Base-by-base conservation (phyloP, 1,284 basidiomycete genomes). In the Papiliotrema nemorosa region DNA sequence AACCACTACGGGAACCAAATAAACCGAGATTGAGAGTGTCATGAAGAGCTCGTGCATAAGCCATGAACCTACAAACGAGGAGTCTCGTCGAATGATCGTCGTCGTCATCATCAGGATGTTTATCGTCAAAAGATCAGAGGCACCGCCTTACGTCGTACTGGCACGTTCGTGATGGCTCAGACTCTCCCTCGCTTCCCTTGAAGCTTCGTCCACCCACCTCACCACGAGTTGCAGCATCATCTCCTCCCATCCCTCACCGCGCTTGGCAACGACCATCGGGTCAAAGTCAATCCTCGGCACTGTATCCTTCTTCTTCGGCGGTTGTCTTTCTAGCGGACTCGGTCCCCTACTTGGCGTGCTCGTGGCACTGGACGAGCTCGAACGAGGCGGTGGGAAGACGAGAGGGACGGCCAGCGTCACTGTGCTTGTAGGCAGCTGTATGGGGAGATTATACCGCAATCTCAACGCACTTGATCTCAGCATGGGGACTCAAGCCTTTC, bases 391-490 rank as follows among this genome's bases (percentile, higher is more conserved):
- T 6, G 53, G 44, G 20, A 35, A 21, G 40, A 36, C 12, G 14
- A 29, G 40, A 21, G 41, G 44, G 40, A 44, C n/a, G 52, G 54
- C 21, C 40, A 43, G 59, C 54, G 46, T 44, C 47, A 25, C 43
- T 37, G 47, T 42, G 37, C 57, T 34, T 21, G 52, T 37, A 12
- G 69, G 66, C 37, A 71, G 55, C 4, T 43, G 33, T 33, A 71
- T 56, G 1, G 70, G 70, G 6, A 75, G 51, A 22, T 63, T 61
- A 54, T 72, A 75, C 16, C 73, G 56, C 29, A 63, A 60, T 18
- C 63, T 55, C 18, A 75, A 47, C n/a, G 72, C 69, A 7, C 73
- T 75, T 47, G n/a, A n/a, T n/a, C n/a, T n/a, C n/a, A n/a, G n/a
- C n/a, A n/a, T n/a, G n/a, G n/a, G 12, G 6, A 16, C 29, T 34